A percentile compares a stretch with the other conserved stretches of the same genome.
phyloP scores from a whole-genome alignment of 768 basidiomycete genomes.

The Termitomyces bulborhizus region DNA sequence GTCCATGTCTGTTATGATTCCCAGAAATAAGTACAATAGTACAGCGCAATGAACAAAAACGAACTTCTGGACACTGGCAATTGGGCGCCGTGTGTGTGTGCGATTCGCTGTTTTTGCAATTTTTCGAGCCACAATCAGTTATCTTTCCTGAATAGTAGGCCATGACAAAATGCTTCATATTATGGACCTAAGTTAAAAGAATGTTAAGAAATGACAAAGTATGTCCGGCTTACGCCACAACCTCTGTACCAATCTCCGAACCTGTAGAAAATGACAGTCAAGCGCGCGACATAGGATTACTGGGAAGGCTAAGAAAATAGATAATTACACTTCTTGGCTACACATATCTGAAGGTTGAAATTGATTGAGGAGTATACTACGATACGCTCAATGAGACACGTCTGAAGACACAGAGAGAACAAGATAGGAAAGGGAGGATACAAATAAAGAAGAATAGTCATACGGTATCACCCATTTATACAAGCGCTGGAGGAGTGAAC shows the following conservation, averaged over 20 bases:
- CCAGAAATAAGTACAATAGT: neutral
- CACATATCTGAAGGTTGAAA: constrained; percentile 36
- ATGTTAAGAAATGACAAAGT: constrained; percentile 7
- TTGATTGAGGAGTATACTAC: constrained; percentile 2
- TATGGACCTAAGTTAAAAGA: constrained; percentile 1
- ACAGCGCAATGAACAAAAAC: neutral
- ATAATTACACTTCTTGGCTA: constrained; percentile 47
- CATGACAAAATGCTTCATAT: constrained; percentile 53
- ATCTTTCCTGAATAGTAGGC: constrained; percentile 57
- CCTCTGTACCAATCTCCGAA: constrained; percentile 37
- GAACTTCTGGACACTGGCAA: constrained; percentile 47
- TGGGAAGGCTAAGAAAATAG: neutral
- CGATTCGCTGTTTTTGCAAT: constrained; percentile 47
- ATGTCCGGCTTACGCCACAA: constrained; percentile 29
- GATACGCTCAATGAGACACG: neutral
- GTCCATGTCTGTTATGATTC: constrained; percentile 23
- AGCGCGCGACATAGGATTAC: constrained; percentile 1
- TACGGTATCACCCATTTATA: constrained; percentile 16
- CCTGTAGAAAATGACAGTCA: constrained; percentile 19
- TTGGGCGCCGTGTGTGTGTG: constrained; percentile 58
- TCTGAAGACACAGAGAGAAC: constrained; percentile 1
- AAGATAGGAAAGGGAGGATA: constrained; percentile 9
- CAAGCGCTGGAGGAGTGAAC: constrained; percentile 15
- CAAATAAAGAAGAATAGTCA: constrained; percentile 14
- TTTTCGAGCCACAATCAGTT: constrained; percentile 44